These are phyloP conservation scores for Phytophthora fragariae DNA, from an alignment of 352 stramenopile species.

Conservation along the genomic window DNA sequence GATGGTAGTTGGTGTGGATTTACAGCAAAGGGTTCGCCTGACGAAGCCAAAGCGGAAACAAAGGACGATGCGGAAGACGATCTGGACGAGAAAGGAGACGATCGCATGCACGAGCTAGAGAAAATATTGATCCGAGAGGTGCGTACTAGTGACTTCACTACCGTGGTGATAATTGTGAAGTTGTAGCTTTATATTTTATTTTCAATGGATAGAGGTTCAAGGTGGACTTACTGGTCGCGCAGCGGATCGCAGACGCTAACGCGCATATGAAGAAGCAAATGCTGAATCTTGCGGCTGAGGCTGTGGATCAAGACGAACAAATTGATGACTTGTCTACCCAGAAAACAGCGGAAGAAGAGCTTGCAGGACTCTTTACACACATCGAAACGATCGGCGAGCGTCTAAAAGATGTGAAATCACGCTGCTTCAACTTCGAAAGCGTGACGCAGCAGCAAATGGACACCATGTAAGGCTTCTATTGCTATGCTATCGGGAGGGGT, in stretches of 20 bases:
- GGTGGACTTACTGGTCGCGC: constrained; percentile 77
- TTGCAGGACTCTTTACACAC: constrained; percentile 55
- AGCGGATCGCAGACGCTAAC: constrained; percentile 73
- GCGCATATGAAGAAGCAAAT: constrained; percentile 69
- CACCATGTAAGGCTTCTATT: constrained; percentile 49
- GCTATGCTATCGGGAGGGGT: background rate
- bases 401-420: constrained; percentile 66
- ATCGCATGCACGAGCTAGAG: constrained; percentile 58
- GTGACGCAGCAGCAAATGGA: constrained; percentile 68
- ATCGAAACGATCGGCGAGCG: constrained; percentile 57
- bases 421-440: constrained; percentile 77
- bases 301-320: constrained; percentile 44
- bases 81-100: constrained; percentile 15
- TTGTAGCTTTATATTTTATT: background rate
- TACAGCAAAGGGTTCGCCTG: constrained; percentile 16
- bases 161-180: too few relatives aligned
- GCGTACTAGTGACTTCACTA: background rate
- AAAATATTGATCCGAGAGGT: constrained; percentile 73
- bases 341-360: constrained; percentile 57
- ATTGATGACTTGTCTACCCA: constrained; percentile 12
- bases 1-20: background rate
- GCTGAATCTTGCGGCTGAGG: constrained; percentile 58
- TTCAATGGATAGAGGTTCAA: constrained; percentile 59
- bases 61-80: constrained; percentile 17
- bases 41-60: constrained; percentile 26